Conservation (phyloP, 257 asterid genomes). For the Solanum dulcamara region DNA sequence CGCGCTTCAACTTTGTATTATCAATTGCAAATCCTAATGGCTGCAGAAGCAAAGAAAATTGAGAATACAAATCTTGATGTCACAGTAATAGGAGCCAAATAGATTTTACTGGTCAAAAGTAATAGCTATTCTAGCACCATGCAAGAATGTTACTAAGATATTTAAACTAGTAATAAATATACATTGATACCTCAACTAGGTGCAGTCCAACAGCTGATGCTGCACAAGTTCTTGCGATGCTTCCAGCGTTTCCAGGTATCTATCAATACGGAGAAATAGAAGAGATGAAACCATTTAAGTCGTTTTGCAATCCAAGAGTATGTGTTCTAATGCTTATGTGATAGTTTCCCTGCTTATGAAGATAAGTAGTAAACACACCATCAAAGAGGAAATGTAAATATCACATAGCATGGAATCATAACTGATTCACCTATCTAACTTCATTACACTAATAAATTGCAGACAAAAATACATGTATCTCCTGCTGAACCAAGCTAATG, state of each 20-base stretch:
- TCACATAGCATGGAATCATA: neutral
- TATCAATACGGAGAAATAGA: slow-evolving; percentile 20
- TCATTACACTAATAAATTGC: neutral
- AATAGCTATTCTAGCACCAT: neutral
- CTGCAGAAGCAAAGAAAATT: slow-evolving; percentile 28
- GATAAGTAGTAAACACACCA: neutral
- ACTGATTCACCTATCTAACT: neutral
- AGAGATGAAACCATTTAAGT: slow-evolving; percentile 9
- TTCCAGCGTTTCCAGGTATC: slow-evolving; percentile 97
- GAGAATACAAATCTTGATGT: neutral
- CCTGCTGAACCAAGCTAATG: neutral
- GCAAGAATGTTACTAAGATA: neutral
- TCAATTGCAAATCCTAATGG: slow-evolving; percentile 92
- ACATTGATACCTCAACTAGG: slow-evolving; percentile 56
- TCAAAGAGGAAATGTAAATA: neutral
- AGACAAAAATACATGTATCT: neutral
- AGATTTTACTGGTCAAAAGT: neutral
- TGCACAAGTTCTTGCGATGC: slow-evolving; percentile 94
- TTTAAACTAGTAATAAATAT: neutral
- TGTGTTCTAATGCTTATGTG: neutral
- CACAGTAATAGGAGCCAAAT: neutral
- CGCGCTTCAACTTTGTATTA: slow-evolving; percentile 76
- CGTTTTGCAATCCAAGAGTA: slow-evolving; percentile 6
- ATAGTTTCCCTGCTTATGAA: neutral
- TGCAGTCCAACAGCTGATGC: slow-evolving; percentile 92